Percentiles rank a stretch among this genome's conserved stretches.
These are phyloP conservation scores for Pachysolen tannophilus DNA, from an alignment of 805 yeast species.

Conservation along the genomic window DNA sequence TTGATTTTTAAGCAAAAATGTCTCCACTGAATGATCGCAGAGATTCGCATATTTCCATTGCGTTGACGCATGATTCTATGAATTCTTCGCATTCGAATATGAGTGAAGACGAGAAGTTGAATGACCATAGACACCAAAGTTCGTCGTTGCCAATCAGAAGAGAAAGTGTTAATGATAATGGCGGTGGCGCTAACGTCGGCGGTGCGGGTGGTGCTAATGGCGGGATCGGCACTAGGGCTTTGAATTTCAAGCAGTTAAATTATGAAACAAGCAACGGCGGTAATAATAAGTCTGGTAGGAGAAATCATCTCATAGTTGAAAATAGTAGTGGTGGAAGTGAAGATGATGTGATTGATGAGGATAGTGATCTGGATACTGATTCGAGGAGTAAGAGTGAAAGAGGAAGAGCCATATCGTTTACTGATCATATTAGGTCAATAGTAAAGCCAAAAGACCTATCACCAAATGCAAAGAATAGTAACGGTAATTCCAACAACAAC, in stretches of 20 bases:
- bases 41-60: slow-evolving; percentile 15
- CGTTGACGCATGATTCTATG: slow-evolving; percentile 13
- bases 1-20: too few relatives aligned
- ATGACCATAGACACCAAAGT: slow-evolving; percentile 27
- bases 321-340: slow-evolving; percentile 3
- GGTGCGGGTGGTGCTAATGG: too few relatives aligned
- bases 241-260: neutral
- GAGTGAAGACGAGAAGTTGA: slow-evolving; percentile 25
- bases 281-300: neutral
- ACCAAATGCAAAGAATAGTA: slow-evolving; percentile 13
- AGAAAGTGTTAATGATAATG: slow-evolving; percentile 10
- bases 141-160: slow-evolving; percentile 24
- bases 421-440: slow-evolving; percentile 33
- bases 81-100: slow-evolving; percentile 25
- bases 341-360: slow-evolving; percentile 5
- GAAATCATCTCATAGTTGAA: neutral
- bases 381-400: neutral
- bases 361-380: slow-evolving; percentile 2
- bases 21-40: slow-evolving; percentile 8
- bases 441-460: slow-evolving; percentile 25
- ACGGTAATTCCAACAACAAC: slow-evolving; percentile 16
- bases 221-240: too few relatives aligned
- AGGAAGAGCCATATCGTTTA: slow-evolving; percentile 29
- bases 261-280: neutral
- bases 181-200: neutral